Evolutionary conservation across 73 alveolate genomes (phyloP), one percentile per base, ranked within the genome.

Genomic region (Paramecium sexaurelia): DNA sequence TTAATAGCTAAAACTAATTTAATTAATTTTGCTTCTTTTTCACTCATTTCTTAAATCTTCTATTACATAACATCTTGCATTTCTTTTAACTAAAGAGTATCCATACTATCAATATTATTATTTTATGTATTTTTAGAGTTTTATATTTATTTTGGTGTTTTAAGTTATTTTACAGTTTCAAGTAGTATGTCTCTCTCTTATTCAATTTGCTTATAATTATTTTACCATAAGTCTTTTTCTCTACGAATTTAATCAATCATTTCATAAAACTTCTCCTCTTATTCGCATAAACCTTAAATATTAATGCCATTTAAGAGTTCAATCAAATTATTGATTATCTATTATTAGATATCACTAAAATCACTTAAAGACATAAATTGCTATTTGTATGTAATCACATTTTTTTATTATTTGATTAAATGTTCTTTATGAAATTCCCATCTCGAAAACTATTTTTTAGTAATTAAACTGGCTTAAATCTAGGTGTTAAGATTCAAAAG

Each of bases 21-120:
- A 22, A 78, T 78, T 22, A 78, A 43, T 43, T 78, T 78, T 5
- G 75, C 68, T 33, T 78, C 90, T 26, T 78, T 78, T 24, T 78
- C 90, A 7, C 61, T 29, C 90, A 78, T 78, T 43, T 78, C 90
- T 78, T 78, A 24, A 36, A 78, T 78, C 15, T 78, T 78, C 24
- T 78, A 78, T 33, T 78, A 43, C 90, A 78, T 78, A 10, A 43
- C 32, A 39, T 39, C 43, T 40, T 32, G 32, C 73, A 78, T 78
- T 22, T 78, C 90, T 43, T 20, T 78, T 40, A 78, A 33, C 19
- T 78, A 33, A 15, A 43, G 19, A 10, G 90, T 78, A 43, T 78
- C 90, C 73, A 78, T 40, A 13, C 55, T 29, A 45, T 78, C 90
- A 7, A 78, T 40, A 43, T 78, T 40, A 2, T 78, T 78, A 43